Conservation (phyloP, 169 alveolate species). For the Eimeria acervulina region DNA sequence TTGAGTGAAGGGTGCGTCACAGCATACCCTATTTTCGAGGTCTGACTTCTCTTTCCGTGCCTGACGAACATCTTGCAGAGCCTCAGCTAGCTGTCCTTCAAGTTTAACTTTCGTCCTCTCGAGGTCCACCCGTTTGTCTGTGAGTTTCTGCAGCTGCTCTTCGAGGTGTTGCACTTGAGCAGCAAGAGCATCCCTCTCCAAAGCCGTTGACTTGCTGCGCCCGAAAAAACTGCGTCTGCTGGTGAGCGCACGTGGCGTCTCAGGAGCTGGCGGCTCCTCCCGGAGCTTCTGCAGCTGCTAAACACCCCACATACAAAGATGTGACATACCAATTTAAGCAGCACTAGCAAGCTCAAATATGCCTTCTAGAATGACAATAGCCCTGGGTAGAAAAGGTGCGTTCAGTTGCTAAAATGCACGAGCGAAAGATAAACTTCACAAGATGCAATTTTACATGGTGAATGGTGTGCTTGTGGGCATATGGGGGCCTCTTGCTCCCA, state of each 20-base stretch:
- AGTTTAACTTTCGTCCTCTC: conserved; percentile 57
- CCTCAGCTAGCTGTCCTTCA: conserved; percentile 67
- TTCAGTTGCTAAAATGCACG: not conserved
- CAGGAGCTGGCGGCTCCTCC: conserved; percentile 73
- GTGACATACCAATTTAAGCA: not conserved
- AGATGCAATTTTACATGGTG: too few species aligned
- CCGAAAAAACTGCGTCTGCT: conserved; percentile 67
- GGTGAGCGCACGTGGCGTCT: conserved; percentile 35
- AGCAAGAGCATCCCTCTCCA: conserved; percentile 75
- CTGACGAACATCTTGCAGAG: conserved; percentile 30
- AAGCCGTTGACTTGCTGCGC: conserved; percentile 65
- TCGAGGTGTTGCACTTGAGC: conserved; percentile 50
- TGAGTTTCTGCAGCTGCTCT: conserved; percentile 69
- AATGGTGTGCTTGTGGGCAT: not conserved
- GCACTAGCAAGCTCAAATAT: not conserved
- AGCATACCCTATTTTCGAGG: not conserved
- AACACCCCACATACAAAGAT: not conserved
- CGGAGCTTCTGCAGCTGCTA: conserved; percentile 61
- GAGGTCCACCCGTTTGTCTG: conserved; percentile 67
- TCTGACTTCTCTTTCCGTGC: conserved; percentile 21
- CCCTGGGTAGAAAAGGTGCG: not conserved
- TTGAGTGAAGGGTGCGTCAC: not conserved
- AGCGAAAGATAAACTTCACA: not conserved
- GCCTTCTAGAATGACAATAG: not conserved
- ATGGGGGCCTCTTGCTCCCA: not conserved